Evolutionary conservation across 2,329 filamentous ascomycete genomes (phyloP), one percentile per base, ranked within the genome.

Genomic region (Aureobasidium sp.): DNA sequence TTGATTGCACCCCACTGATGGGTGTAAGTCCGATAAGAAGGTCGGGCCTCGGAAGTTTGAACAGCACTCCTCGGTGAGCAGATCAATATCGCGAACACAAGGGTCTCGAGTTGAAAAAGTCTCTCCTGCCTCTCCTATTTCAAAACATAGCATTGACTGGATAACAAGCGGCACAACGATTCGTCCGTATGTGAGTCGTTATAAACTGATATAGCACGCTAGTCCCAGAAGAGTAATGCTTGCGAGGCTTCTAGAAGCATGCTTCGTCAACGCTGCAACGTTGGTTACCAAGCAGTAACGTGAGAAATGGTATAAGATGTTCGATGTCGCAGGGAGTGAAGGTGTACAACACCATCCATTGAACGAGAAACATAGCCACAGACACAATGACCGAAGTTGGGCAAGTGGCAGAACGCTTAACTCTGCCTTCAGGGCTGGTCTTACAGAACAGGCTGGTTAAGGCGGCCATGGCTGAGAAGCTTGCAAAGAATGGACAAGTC

Each of bases 401-500:
- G 3, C 25, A 41, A 42, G 50, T 54, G 10, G 50, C 50, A 32
- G 30, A 25, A 21, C n/a, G 27, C 14, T 41, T 54, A 27, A 65
- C 64, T 44, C 54, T 68, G 30, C 68, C 68, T 50, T 69, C 66
- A 41, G 70, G 71, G 11, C 57, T 72, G 8, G 68, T 67, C 2
- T 69, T 76, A 14, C 69, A 68, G 9, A 76, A 76, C 39, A 57
- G 61, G n/a, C 39, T 63, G 8, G 42, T 53, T 2, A 63, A 72
- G 67, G 68, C 69, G 14, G 68, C 70, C 10, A 71, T 72, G 69
- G 67, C 67, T 7, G 69, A 71, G 48, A 41, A 49, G 3, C 64
- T 72, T 64, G 65, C 67, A 13, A 61, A 62, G 14, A 61, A 62
- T 16, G 55, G 63, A 16, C 61, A 67, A 11, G 67, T 67, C 10